Evolutionary conservation across 805 yeast genomes (phyloP).

Genomic region (Wickerhamomyces rabaulensis): DNA sequence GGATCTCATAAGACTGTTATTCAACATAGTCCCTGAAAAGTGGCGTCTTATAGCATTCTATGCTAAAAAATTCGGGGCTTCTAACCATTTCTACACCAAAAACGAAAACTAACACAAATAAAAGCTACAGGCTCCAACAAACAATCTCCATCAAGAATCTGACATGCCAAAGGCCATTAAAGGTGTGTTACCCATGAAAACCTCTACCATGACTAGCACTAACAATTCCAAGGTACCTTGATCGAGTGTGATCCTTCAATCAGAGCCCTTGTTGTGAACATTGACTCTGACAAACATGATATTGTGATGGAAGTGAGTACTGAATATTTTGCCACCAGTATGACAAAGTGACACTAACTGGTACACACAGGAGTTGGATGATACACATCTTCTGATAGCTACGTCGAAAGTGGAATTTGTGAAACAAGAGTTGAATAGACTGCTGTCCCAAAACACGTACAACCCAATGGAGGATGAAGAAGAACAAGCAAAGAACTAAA

Average conservation of each 20-base stretch:
- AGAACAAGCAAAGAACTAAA: background rate
- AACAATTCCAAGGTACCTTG: slow-evolving; percentile 31
- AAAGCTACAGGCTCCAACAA: background rate
- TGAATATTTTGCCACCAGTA: background rate
- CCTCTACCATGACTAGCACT: slow-evolving; percentile 5
- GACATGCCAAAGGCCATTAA: slow-evolving; percentile 55
- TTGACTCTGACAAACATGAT: slow-evolving; percentile 73
- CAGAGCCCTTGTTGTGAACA: slow-evolving; percentile 74
- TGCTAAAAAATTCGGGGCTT: no score
- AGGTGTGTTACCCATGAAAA: slow-evolving; percentile 25
- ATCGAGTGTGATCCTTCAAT: slow-evolving; percentile 87
- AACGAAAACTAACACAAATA: background rate
- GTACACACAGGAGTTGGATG: slow-evolving; percentile 75
- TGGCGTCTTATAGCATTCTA: no score
- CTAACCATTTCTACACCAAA: background rate
- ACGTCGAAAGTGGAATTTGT: slow-evolving; percentile 70
- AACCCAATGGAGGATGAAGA: slow-evolving; percentile 64
- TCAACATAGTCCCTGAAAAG: no score
- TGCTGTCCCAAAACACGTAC: slow-evolving; percentile 79
- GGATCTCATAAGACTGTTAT: background rate
- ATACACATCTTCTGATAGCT: slow-evolving; percentile 81
- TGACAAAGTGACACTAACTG: background rate
- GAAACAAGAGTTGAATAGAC: slow-evolving; percentile 68
- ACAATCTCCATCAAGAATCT: background rate
- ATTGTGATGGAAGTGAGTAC: slow-evolving; percentile 48